Evolutionary conservation across 352 stramenopile species (phyloP).

Genomic region (Pythium coloratum): DNA sequence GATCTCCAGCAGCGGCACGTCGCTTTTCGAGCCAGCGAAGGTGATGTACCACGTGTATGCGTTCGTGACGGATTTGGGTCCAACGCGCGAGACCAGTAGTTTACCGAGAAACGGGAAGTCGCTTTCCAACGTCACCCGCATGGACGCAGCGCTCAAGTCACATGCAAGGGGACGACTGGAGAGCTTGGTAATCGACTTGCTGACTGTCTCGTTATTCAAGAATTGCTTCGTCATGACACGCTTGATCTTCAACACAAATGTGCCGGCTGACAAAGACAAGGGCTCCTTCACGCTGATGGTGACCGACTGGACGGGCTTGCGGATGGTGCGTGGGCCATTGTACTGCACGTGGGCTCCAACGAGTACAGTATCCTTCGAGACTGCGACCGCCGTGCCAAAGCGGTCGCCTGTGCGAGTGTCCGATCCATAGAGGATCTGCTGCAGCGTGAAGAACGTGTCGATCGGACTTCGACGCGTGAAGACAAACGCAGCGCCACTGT

Average conservation of each 20-base stretch:
- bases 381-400: slow-evolving; percentile 69
- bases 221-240: slow-evolving; percentile 22
- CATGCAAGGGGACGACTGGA: slow-evolving; percentile 54
- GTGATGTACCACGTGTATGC: slow-evolving; percentile 87
- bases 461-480: slow-evolving; percentile 45
- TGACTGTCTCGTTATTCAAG: slow-evolving; percentile 17
- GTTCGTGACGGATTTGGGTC: slow-evolving; percentile 37
- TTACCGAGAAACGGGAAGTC: slow-evolving; percentile 71
- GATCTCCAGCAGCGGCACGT: slow-evolving; percentile 59
- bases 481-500: slow-evolving; percentile 56
- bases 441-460: slow-evolving; percentile 72
- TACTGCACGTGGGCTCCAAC: slow-evolving; percentile 70
- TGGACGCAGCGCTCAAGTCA: slow-evolving; percentile 38
- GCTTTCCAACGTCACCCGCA: slow-evolving; percentile 58
- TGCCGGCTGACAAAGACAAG: slow-evolving; percentile 26
- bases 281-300: slow-evolving; percentile 35
- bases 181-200: slow-evolving; percentile 25
- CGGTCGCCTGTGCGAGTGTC: slow-evolving; percentile 62
- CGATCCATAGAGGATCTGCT: slow-evolving; percentile 67
- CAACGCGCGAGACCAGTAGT: slow-evolving; percentile 67
- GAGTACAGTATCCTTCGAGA: slow-evolving; percentile 71
- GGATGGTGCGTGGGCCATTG: slow-evolving; percentile 52
- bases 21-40: slow-evolving; percentile 54
- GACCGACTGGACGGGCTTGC: slow-evolving; percentile 72
- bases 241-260: slow-evolving; percentile 54